phyloP scores from a whole-genome alignment of 257 asterid genomes.

The Lantana camara region DNA sequence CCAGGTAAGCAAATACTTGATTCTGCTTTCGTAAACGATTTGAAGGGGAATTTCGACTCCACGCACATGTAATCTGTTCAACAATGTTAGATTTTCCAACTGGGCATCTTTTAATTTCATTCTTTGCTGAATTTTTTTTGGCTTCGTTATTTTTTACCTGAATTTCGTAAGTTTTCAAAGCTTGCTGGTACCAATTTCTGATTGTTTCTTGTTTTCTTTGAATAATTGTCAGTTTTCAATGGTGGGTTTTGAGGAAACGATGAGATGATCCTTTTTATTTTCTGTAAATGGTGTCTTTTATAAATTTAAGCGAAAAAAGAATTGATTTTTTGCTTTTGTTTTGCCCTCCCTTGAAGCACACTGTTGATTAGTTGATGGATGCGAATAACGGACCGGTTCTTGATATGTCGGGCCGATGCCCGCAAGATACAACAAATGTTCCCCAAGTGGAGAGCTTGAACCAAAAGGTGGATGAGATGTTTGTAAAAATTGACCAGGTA shows the following conservation, averaged over 20 bases:
- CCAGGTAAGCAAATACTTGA: constrained; percentile 10
- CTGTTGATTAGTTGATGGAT: constrained; percentile 40
- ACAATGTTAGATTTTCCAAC: not conserved
- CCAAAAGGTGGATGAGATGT: constrained; percentile 50
- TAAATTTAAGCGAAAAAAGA: no score
- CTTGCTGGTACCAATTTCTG: not conserved
- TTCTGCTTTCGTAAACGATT: not conserved
- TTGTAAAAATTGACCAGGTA: constrained; percentile 54
- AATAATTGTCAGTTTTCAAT: not conserved
- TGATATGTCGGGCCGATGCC: constrained; percentile 19
- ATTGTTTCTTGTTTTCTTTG: not conserved
- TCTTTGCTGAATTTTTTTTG: not conserved
- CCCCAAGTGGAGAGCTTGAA: constrained; percentile 44
- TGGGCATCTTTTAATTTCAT: not conserved
- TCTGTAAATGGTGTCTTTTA: not conserved
- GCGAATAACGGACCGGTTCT: constrained; percentile 31
- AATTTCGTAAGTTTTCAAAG: not conserved
- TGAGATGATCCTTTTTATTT: not conserved
- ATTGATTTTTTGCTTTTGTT: not conserved
- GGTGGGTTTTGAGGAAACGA: constrained; percentile 5
- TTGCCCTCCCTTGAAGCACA: not conserved
- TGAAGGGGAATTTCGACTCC: not conserved
- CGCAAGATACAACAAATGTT: constrained; percentile 17
- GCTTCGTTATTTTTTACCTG: not conserved
- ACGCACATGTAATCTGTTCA: not conserved